Percentiles rank a stretch among this genome's conserved stretches.
These are phyloP conservation scores for Zoysia matrella DNA, from an alignment of 202 grass and related monocot species.

Conservation along the genomic window DNA sequence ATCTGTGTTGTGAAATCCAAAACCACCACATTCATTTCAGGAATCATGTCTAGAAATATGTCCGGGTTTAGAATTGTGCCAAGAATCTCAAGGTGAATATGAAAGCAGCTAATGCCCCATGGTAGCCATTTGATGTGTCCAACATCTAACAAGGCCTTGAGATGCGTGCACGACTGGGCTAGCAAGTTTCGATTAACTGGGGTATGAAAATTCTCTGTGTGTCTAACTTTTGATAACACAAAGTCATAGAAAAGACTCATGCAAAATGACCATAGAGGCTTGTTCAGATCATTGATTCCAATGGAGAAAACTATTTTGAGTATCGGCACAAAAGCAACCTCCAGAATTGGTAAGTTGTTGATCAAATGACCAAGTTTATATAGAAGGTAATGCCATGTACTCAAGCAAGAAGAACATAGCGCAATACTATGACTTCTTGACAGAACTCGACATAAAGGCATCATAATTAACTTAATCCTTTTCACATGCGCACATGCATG, in stretches of 20 bases:
- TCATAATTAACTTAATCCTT: conserved; percentile 78
- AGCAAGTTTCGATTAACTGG: conserved; percentile 20
- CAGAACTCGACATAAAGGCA: conserved; percentile 67
- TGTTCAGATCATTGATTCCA: conserved; percentile 54
- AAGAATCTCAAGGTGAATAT: conserved; percentile 72
- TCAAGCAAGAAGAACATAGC: conserved; percentile 70
- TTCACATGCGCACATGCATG: conserved; percentile 48
- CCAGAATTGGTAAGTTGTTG: conserved; percentile 62
- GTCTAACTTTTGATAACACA: conserved; percentile 56
- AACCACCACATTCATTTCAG: conserved; percentile 39
- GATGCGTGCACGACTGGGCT: conserved; percentile 34
- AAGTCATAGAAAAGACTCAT: conserved; percentile 73
- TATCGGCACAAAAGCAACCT: conserved; percentile 65
- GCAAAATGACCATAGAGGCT: conserved; percentile 70
- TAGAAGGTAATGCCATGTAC: conserved; percentile 83
- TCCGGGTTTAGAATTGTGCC: conserved; percentile 59
- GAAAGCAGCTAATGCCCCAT: conserved; percentile 61
- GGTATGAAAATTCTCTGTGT: conserved; percentile 27
- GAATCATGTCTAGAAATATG: conserved; percentile 48
- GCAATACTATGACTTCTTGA: conserved; percentile 63
- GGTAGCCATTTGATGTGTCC: conserved; percentile 75
- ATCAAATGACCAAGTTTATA: conserved; percentile 67
- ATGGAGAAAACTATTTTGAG: conserved; percentile 73
- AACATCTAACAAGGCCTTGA: conserved; percentile 40
- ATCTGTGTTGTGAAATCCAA: conserved; percentile 60